Conservation (phyloP, 345 rosid genomes). For the Camelina laxa region DNA sequence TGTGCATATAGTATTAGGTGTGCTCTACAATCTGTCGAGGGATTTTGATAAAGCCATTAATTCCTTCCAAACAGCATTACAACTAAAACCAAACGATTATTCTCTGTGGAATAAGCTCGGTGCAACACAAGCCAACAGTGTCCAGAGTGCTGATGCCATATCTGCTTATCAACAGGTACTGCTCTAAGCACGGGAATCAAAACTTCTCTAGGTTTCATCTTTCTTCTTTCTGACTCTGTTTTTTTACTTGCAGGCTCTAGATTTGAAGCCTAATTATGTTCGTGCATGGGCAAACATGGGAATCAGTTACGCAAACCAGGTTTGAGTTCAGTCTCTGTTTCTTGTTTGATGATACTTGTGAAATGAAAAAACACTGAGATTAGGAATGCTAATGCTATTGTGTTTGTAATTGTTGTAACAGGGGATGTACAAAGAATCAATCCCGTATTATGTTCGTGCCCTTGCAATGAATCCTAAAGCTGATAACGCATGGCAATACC, state of each 20-base stretch:
- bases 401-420: slow-evolving; percentile 36
- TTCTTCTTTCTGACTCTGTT: background rate
- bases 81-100: slow-evolving; percentile 94
- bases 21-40: slow-evolving; percentile 86
- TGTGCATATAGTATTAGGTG: slow-evolving; percentile 94
- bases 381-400: background rate
- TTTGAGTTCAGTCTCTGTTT: slow-evolving; percentile 19
- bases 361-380: background rate
- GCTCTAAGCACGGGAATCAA: background rate
- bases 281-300: slow-evolving; percentile 99
- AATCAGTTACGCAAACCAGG: slow-evolving; percentile 99
- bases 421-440: slow-evolving; percentile 94
- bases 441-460: slow-evolving; percentile 92
- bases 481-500: slow-evolving; percentile 98
- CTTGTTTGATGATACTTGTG: background rate
- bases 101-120: slow-evolving; percentile 99
- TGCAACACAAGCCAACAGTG: slow-evolving; percentile 98
- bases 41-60: slow-evolving; percentile 90
- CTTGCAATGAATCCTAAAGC: slow-evolving; percentile 99
- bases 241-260: slow-evolving; percentile 69
- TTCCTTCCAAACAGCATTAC: slow-evolving; percentile 79
- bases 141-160: slow-evolving; percentile 98
- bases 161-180: slow-evolving; percentile 90
- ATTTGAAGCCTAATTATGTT: slow-evolving; percentile 98
- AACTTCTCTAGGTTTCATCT: background rate